A percentile compares a stretch with the other conserved stretches of the same genome.
These are phyloP conservation scores for Musa troglodytarum DNA, from an alignment of 176 grass and related monocot species.

Conservation along the genomic window DNA sequence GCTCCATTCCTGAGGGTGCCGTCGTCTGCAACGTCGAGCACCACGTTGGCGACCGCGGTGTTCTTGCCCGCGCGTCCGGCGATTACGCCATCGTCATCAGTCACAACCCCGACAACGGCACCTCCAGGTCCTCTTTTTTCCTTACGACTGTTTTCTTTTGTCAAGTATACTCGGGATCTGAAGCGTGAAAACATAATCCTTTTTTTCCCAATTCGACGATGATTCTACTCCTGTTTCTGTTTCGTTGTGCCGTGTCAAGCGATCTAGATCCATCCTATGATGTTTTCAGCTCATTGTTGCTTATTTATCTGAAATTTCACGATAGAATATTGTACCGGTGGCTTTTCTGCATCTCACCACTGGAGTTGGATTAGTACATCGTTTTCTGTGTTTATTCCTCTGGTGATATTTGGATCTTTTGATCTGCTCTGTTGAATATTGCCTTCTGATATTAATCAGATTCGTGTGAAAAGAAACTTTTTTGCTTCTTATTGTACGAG, in stretches of 20 bases:
- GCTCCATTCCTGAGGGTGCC: constrained; percentile 69
- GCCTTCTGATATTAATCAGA: no score
- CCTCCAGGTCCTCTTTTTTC: constrained; percentile 35
- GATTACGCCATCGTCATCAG: constrained; percentile 91
- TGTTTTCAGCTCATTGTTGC: background rate
- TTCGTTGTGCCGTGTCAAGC: background rate
- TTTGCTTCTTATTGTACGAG: no score
- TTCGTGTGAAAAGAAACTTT: no score
- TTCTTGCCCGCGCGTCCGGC: constrained; percentile 58
- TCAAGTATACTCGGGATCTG: no score
- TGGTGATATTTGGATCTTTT: background rate
- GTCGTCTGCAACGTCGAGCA: constrained; percentile 95
- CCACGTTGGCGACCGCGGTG: constrained; percentile 82
- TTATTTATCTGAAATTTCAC: background rate
- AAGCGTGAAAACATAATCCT: background rate
- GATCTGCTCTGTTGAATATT: no score
- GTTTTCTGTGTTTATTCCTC: background rate
- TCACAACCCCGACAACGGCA: constrained; percentile 91
- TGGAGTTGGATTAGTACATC: background rate
- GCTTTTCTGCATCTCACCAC: background rate
- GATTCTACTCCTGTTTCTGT: background rate
- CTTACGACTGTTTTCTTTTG: background rate
- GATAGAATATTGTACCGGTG: background rate
- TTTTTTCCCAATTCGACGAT: background rate
- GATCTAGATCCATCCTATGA: background rate